These are phyloP conservation scores for Sungouiozyma ichnusensis DNA, from an alignment of 805 yeast genomes.

Conservation along the genomic window DNA sequence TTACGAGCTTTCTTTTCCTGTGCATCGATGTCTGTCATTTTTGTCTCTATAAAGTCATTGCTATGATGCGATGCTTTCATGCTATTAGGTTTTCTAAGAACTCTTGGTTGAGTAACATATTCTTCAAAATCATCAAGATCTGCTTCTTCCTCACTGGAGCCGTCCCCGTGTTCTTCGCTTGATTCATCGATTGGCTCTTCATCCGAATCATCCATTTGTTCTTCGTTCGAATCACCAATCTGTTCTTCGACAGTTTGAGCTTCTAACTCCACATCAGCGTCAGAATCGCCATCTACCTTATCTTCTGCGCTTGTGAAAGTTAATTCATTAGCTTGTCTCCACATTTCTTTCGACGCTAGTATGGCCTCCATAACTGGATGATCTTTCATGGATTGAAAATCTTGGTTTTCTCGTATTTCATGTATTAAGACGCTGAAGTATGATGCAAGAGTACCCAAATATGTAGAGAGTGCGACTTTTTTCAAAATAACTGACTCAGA, in stretches of 20 bases:
- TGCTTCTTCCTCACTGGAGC: conserved; percentile 20
- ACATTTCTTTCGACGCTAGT: conserved; percentile 69
- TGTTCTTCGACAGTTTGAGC: conserved; percentile 15
- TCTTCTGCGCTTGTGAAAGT: conserved; percentile 19
- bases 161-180: no score
- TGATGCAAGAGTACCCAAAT: conserved; percentile 65
- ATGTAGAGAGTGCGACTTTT: conserved; percentile 61
- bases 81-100: conserved; percentile 31
- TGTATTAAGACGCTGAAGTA: conserved; percentile 69
- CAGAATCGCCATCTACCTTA: conserved; percentile 20
- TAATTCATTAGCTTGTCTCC: conserved; percentile 70
- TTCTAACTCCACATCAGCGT: conserved; percentile 2
- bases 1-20: conserved; percentile 78
- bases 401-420: conserved; percentile 42
- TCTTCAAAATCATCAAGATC: conserved; percentile 36
- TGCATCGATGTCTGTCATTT: conserved; percentile 68
- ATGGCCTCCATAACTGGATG: conserved; percentile 85
- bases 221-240: conserved; percentile 6
- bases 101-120: conserved; percentile 44
- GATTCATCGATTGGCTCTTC: conserved; percentile 12
- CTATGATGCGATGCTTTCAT: conserved; percentile 15
- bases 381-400: conserved; percentile 60
- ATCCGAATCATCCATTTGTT: conserved; percentile 13
- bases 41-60: conserved; percentile 60
- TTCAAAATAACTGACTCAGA: conserved; percentile 40